Evolutionary conservation across 2,329 filamentous ascomycete genomes (phyloP), one percentile per base, ranked within the genome.

Genomic region (Amauroascus verrucosus): DNA sequence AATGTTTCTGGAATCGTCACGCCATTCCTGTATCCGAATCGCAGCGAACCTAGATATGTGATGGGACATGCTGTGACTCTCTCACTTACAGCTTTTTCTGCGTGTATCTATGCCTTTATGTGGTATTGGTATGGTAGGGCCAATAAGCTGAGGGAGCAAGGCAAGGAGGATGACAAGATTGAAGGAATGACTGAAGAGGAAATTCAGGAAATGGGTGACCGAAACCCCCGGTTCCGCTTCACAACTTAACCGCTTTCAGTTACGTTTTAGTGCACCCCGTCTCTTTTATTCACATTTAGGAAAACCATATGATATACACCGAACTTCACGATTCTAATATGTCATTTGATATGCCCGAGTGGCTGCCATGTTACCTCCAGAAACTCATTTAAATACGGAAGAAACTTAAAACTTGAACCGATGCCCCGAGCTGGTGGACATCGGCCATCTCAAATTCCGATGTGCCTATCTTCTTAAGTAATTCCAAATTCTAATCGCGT

Each of bases 1-100:
- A 89, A 89, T 58, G 74, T 76, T 14, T 78, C 81, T 9, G 86
- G 86, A 1, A 84, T 89, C 58, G 84, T 88, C 81, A 78, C 83
- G 2, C 80, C 83, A 0, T 88, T 87, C 60, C 57, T 74, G 9
- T 74, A 73, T 56, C 65, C 64, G 33, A 69, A 62, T 9, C 54
- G 60, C 7, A 78, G 82, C 47, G 72, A 66, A 0, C 81, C 81
- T 1, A 73, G 78, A n/a, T 85, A 80, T 62, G 70, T 80, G 35
- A 73, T 73, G 32, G 82, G 82, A 4, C 81, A 85, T 60, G 80
- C 79, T 1, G 73, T 83, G 8, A 82, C 79, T 2, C 67, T 84
- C 44, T 71, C 74, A 24, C 70, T 84, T 66, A 79, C 82, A 0
- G 78, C 70, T 1, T 70, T 82, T 60, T 73, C 78, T 1, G 75